Conservation (phyloP, 768 basidiomycete species). For the Amanita exitialis region DNA sequence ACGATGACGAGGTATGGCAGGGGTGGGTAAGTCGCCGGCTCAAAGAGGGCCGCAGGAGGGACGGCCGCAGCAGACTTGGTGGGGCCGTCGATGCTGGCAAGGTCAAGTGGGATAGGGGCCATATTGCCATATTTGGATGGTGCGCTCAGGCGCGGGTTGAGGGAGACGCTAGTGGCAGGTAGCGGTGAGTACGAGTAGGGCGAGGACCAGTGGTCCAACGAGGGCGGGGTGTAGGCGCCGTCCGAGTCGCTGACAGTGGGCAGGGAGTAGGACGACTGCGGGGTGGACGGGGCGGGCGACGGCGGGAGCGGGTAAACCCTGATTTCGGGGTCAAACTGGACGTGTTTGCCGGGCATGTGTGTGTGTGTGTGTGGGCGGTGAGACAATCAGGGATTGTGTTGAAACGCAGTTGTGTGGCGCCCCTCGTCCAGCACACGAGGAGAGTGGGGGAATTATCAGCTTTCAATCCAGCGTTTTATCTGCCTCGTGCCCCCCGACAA, state of each 20-base stretch:
- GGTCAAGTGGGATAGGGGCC: background rate
- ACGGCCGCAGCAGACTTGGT: background rate
- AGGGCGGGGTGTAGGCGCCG: constrained; percentile 11
- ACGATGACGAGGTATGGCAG: background rate
- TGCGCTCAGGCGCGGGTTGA: constrained; percentile 10
- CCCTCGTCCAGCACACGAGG: too few species aligned
- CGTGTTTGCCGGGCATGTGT: constrained; percentile 9
- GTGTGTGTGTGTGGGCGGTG: too few species aligned
- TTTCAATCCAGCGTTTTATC: background rate
- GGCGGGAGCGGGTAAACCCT: constrained; percentile 9
- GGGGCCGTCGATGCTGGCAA: background rate
- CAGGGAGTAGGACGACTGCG: constrained; percentile 8
- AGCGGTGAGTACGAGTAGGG: constrained; percentile 10
- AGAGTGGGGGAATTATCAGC: too few species aligned
- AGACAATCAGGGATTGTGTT: too few species aligned
- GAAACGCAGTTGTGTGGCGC: too few species aligned
- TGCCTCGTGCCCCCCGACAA: background rate
- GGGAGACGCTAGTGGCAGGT: constrained; percentile 7
- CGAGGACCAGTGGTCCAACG: constrained; percentile 10
- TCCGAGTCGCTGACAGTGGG: constrained; percentile 9
- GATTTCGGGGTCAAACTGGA: constrained; percentile 14
- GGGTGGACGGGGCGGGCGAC: constrained; percentile 11
- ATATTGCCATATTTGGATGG: background rate
- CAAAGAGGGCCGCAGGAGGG: background rate
- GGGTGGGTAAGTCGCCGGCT: constrained; percentile 5